phyloP scores from a whole-genome alignment of 768 basidiomycete genomes.

The Phallus indusiatus region DNA sequence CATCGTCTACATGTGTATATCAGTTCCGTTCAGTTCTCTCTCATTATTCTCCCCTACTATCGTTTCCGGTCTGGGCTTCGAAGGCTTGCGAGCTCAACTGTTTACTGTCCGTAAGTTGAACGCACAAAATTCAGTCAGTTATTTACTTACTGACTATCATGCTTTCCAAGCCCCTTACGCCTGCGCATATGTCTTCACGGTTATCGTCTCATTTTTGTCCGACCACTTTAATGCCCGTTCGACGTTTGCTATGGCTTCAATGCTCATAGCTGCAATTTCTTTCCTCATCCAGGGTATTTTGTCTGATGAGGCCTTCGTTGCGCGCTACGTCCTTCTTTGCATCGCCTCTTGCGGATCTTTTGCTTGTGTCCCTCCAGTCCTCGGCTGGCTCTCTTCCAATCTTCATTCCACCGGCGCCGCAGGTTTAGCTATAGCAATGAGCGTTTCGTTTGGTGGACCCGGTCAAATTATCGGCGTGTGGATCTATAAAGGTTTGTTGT shows the following conservation, averaged over 20 bases:
- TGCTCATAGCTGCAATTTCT: slow-evolving; percentile 10
- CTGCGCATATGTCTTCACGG: slow-evolving; percentile 24
- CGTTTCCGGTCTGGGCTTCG: slow-evolving; percentile 51
- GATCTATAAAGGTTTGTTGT: not conserved
- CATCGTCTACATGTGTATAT: slow-evolving; percentile 34
- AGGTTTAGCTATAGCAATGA: slow-evolving; percentile 24
- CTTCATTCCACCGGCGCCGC: slow-evolving; percentile 21
- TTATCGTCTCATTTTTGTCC: slow-evolving; percentile 16
- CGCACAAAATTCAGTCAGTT: not conserved
- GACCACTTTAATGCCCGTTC: slow-evolving; percentile 16
- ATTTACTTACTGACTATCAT: not conserved
- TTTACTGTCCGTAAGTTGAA: slow-evolving; percentile 42
- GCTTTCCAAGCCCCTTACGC: slow-evolving; percentile 26
- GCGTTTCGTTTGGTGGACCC: slow-evolving; percentile 25
- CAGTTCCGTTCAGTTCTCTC: slow-evolving; percentile 32
- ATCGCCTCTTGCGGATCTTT: slow-evolving; percentile 25
- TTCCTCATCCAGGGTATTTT: slow-evolving; percentile 17
- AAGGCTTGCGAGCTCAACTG: slow-evolving; percentile 43
- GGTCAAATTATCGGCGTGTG: slow-evolving; percentile 26
- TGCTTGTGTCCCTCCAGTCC: slow-evolving; percentile 23
- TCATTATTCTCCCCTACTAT: slow-evolving; percentile 65
- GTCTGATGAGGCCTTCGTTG: slow-evolving; percentile 16
- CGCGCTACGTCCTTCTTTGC: slow-evolving; percentile 25
- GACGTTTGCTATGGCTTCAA: not conserved
- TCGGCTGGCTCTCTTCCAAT: slow-evolving; percentile 29